Evolutionary conservation across 2,329 filamentous ascomycete species (phyloP).

Genomic region (Huntiella abstrusa): DNA sequence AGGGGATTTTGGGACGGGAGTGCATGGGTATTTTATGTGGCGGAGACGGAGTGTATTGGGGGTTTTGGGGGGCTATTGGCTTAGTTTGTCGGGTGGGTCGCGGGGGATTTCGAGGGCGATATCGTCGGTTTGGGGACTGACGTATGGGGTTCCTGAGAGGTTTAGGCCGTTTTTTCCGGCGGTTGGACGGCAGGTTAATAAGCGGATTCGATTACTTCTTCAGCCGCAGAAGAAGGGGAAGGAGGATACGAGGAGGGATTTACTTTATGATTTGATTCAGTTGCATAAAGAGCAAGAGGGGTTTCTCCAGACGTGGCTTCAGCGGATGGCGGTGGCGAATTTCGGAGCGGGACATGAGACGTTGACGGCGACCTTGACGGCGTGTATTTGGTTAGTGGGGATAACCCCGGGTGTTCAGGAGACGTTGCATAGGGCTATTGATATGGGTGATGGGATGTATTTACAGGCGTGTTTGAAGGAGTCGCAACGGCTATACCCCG

Average conservation of each 20-base stretch:
- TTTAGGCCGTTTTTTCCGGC: conserved; percentile 33
- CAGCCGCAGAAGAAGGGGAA: conserved; percentile 15
- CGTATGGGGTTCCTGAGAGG: conserved; percentile 22
- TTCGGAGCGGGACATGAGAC: conserved; percentile 38
- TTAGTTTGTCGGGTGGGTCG: conserved; percentile 18
- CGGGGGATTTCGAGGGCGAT: conserved; percentile 23
- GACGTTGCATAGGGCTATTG: conserved; percentile 15
- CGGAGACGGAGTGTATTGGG: conserved; percentile 33
- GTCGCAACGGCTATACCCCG: conserved; percentile 30
- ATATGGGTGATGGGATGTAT: conserved; percentile 15
- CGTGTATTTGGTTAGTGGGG: conserved; percentile 28
- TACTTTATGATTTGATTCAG: conserved; percentile 28
- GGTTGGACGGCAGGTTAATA: conserved; percentile 12
- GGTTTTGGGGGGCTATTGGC: conserved; percentile 21
- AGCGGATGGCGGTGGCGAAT: conserved; percentile 33
- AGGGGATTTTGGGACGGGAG: conserved; percentile 28
- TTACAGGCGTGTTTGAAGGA: conserved; percentile 28
- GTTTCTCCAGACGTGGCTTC: conserved; percentile 29
- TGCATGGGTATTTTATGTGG: conserved; percentile 31
- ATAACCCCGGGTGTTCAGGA: conserved; percentile 19
- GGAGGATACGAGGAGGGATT: conserved; percentile 20
- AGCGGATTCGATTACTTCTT: conserved; percentile 5
- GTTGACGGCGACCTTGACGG: conserved; percentile 32
- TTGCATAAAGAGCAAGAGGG: conserved; percentile 26
- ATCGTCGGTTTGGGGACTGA: conserved; percentile 22